Evolutionary conservation across 305 asterid genomes (phyloP).

Genomic region (Fraxinus greggii): DNA sequence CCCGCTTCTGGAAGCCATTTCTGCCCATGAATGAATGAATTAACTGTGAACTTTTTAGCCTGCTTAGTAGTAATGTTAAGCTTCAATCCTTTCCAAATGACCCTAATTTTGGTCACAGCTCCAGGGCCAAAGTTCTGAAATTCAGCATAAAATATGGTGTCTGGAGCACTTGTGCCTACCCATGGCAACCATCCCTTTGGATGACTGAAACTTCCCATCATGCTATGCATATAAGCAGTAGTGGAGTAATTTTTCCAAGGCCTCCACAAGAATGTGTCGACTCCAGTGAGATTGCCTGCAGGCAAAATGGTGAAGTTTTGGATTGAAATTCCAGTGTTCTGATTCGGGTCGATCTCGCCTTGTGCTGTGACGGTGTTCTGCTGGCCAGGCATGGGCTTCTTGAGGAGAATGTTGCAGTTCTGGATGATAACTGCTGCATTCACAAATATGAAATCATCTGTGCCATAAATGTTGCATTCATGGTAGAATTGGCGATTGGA

Average conservation of each 20-base stretch:
- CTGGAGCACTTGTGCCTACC: slow-evolving; percentile 25
- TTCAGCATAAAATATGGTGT: slow-evolving; percentile 35
- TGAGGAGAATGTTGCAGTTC: slow-evolving; percentile 26
- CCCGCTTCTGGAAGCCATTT: slow-evolving; percentile 33
- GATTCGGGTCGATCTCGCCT: slow-evolving; percentile 18
- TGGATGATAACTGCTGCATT: slow-evolving; percentile 35
- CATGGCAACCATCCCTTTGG: slow-evolving; percentile 39
- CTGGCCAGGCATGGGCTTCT: slow-evolving; percentile 33
- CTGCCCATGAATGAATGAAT: slow-evolving; percentile 24
- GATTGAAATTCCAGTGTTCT: slow-evolving; percentile 24
- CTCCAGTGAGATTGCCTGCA: slow-evolving; percentile 24
- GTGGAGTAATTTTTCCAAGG: slow-evolving; percentile 33
- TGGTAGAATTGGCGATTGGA: slow-evolving; percentile 37
- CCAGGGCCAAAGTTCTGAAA: slow-evolving; percentile 37
- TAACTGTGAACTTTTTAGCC: slow-evolving; percentile 32
- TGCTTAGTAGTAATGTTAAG: background rate
- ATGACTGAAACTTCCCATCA: slow-evolving; percentile 27
- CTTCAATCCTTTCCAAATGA: slow-evolving; percentile 34
- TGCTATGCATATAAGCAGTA: slow-evolving; percentile 14
- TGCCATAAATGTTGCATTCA: slow-evolving; percentile 37
- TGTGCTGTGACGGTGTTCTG: slow-evolving; percentile 32
- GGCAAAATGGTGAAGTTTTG: slow-evolving; percentile 26
- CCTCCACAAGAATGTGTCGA: slow-evolving; percentile 29
- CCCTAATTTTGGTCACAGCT: slow-evolving; percentile 20
- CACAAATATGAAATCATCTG: slow-evolving; percentile 43